A percentile compares a stretch with the other conserved stretches of the same genome.
Evolutionary conservation across 352 stramenopile genomes (phyloP).

Genomic region (Phytopythium mirpurense): DNA sequence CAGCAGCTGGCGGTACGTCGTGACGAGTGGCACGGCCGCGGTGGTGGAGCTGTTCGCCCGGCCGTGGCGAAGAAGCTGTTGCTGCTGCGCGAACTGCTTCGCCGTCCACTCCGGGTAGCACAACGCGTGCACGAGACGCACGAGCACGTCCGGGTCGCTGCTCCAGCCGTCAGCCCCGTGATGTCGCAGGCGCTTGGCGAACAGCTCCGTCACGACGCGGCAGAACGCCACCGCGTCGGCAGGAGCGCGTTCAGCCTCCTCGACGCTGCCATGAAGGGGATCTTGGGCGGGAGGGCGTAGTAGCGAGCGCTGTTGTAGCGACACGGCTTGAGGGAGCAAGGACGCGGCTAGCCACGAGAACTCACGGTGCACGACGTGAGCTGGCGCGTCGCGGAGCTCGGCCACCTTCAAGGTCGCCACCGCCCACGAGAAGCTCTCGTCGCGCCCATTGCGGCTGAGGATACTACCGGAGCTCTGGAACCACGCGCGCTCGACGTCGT

Average conservation of each 20-base stretch:
- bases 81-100: conserved; percentile 25
- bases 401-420: conserved; percentile 1
- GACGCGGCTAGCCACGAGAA: conserved; percentile 1
- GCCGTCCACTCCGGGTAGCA: conserved; percentile 38
- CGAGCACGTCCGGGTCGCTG: conserved; percentile 1
- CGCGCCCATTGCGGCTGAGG: background rate
- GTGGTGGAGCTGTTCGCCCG: background rate
- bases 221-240: conserved; percentile 1
- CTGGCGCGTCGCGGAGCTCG: conserved; percentile 2
- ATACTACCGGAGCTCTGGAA: conserved; percentile 17
- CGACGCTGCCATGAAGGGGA: background rate
- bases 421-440: background rate
- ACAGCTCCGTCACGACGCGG: conserved; percentile 1
- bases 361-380: background rate
- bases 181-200: conserved; percentile 9
- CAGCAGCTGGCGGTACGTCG: conserved; percentile 42
- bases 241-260: background rate
- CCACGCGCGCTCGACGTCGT: conserved; percentile 22
- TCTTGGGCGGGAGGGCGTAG: background rate
- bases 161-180: background rate
- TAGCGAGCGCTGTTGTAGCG: background rate
- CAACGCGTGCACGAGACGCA: conserved; percentile 38
- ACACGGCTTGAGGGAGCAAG: conserved; percentile 3
- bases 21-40: conserved; percentile 11
- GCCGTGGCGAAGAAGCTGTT: conserved; percentile 19